Evolutionary conservation across 202 grass and related monocot species (phyloP).

Genomic region (Dendrocalamus latiflorus): DNA sequence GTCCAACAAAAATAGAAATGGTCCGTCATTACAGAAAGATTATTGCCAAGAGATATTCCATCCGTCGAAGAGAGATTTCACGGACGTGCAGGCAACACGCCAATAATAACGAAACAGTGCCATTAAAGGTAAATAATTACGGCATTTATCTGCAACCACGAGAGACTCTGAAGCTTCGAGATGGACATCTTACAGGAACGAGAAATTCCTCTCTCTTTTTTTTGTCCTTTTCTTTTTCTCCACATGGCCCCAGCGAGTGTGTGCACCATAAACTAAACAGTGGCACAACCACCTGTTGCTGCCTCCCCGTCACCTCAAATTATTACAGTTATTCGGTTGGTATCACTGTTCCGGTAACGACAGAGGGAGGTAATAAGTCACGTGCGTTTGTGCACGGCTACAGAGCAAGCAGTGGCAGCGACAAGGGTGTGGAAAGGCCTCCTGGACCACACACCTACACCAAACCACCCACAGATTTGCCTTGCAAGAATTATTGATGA

Average conservation of each 20-base stretch:
- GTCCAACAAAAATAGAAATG: neutral
- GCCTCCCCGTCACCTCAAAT: conserved; percentile 19
- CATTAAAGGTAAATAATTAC: neutral
- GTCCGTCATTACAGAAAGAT: neutral
- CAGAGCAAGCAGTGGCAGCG: conserved; percentile 6
- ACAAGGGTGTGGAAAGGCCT: conserved; percentile 20
- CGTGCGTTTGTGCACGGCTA: conserved; percentile 30
- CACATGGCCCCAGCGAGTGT: neutral
- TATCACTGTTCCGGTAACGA: conserved; percentile 30
- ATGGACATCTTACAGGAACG: neutral
- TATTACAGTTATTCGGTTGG: conserved; percentile 35
- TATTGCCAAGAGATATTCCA: neutral
- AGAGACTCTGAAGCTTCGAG: neutral
- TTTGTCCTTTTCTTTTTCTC: neutral
- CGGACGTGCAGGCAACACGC: neutral
- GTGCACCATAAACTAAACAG: neutral
- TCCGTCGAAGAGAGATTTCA: too few species aligned
- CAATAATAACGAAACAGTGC: neutral
- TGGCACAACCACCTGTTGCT: conserved; percentile 32
- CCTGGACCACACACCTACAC: conserved; percentile 31
- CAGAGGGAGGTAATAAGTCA: conserved; percentile 32
- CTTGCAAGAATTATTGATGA: conserved; percentile 24
- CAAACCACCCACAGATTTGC: neutral
- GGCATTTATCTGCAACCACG: too few species aligned
- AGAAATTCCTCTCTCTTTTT: neutral